Percentiles rank a stretch among this genome's conserved stretches.
Conservation (phyloP, 2,329 filamentous ascomycete genomes). For the Aspergillus floridensis region DNA sequence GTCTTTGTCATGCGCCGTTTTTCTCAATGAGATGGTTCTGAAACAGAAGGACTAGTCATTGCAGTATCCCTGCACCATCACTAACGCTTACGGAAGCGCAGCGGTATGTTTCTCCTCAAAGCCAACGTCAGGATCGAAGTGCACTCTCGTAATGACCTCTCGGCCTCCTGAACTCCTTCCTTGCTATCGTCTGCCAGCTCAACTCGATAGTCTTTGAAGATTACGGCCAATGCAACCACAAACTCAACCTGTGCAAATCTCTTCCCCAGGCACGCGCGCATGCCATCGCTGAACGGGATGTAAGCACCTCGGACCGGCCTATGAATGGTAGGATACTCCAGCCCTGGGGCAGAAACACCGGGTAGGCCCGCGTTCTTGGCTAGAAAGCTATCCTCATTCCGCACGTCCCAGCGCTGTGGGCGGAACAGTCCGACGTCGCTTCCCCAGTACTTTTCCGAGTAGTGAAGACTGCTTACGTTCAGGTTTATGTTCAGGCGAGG, state of each 20-base stretch:
- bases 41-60: too few species aligned
- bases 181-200: constrained; percentile 9
- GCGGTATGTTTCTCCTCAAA: constrained; percentile 17
- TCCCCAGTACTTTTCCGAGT: constrained; percentile 23
- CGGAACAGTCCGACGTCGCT: constrained; percentile 12
- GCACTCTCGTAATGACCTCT: constrained; percentile 12
- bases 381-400: constrained; percentile 21
- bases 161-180: constrained; percentile 2
- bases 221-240: constrained; percentile 14
- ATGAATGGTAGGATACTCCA: constrained; percentile 22
- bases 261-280: constrained; percentile 23
- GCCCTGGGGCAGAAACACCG: constrained; percentile 15
- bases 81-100: constrained; percentile 14
- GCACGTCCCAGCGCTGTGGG: constrained; percentile 22
- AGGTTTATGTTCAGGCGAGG: constrained; percentile 16
- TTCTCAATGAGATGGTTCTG: too few species aligned
- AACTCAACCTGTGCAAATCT: constrained; percentile 29
- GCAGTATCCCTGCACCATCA: not conserved
- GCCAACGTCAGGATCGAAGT: constrained; percentile 16
- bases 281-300: constrained; percentile 25
- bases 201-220: constrained; percentile 18
- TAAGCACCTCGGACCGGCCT: constrained; percentile 22
- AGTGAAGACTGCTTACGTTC: constrained; percentile 19
- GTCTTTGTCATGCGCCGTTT: too few species aligned
- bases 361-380: constrained; percentile 15